A percentile compares a stretch with the other conserved stretches of the same genome.
Conservation (phyloP, 768 basidiomycete species). For the Trichaptum fuscoviolaceum region DNA sequence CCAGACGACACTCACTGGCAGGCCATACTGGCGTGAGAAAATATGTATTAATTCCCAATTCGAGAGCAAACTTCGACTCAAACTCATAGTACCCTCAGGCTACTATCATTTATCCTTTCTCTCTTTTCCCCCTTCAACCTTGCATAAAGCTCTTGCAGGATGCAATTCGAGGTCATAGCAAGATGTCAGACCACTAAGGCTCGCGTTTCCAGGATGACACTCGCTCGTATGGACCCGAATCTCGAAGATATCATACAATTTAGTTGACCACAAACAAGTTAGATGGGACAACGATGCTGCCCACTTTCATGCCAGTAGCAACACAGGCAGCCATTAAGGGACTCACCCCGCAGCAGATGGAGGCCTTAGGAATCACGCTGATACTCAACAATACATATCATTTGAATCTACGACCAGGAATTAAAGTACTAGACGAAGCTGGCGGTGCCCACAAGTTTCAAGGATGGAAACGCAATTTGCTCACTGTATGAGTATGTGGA, state of each 20-base stretch:
- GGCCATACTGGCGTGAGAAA: neutral
- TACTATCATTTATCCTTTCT: neutral
- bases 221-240: slow-evolving; percentile 54
- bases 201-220: slow-evolving; percentile 78
- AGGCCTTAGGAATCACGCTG: slow-evolving; percentile 74
- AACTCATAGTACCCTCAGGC: too few relatives aligned
- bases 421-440: slow-evolving; percentile 61
- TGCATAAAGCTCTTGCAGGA: too few relatives aligned
- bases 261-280: slow-evolving; percentile 6
- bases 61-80: too few relatives aligned
- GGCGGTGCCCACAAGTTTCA: slow-evolving; percentile 91
- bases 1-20: neutral
- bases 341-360: slow-evolving; percentile 79
- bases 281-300: slow-evolving; percentile 81
- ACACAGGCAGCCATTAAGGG: slow-evolving; percentile 93
- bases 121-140: too few relatives aligned
- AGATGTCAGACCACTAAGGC: slow-evolving; percentile 78
- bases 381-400: slow-evolving; percentile 92
- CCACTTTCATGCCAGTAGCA: slow-evolving; percentile 92
- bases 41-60: neutral
- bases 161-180: slow-evolving; percentile 82
- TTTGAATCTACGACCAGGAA: slow-evolving; percentile 79
- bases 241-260: slow-evolving; percentile 8
- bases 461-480: slow-evolving; percentile 79
- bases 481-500: slow-evolving; percentile 50